Evolutionary conservation across 2,329 filamentous ascomycete species (phyloP).

Genomic region (Phyllosticta citribraziliensis): DNA sequence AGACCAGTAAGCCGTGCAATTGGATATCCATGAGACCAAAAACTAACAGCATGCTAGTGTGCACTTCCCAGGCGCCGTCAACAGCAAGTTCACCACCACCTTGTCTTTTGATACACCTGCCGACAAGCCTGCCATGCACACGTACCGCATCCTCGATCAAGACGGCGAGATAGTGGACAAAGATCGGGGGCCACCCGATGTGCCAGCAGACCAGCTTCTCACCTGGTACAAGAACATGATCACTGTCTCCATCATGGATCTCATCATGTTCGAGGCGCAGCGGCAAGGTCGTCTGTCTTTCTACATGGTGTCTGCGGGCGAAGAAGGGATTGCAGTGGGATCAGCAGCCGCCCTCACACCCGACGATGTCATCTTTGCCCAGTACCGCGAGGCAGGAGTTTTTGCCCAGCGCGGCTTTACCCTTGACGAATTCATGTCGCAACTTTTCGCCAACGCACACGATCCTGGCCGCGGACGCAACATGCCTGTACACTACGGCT

Average conservation of each 20-base stretch:
- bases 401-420: constrained; percentile 84
- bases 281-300: constrained; percentile 88
- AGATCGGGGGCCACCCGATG: constrained; percentile 54
- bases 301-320: constrained; percentile 91
- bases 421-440: constrained; percentile 85
- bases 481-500: constrained; percentile 97
- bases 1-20: constrained; percentile 43
- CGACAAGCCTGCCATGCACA: constrained; percentile 67
- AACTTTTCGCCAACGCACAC: constrained; percentile 78
- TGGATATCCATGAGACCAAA: neutral
- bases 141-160: constrained; percentile 85
- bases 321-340: constrained; percentile 88
- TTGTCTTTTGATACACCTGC: constrained; percentile 70
- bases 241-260: constrained; percentile 76
- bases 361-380: constrained; percentile 85
- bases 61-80: constrained; percentile 84
- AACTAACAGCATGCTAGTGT: constrained; percentile 32
- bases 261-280: constrained; percentile 97
- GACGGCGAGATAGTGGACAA: constrained; percentile 75
- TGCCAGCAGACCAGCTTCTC: constrained; percentile 52
- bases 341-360: constrained; percentile 73
- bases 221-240: constrained; percentile 57
- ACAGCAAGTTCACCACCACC: constrained; percentile 78
- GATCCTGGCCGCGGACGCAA: constrained; percentile 77
- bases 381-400: constrained; percentile 89